Conservation (phyloP, 306 rosid genomes). For the Cyamopsis tetragonoloba region DNA sequence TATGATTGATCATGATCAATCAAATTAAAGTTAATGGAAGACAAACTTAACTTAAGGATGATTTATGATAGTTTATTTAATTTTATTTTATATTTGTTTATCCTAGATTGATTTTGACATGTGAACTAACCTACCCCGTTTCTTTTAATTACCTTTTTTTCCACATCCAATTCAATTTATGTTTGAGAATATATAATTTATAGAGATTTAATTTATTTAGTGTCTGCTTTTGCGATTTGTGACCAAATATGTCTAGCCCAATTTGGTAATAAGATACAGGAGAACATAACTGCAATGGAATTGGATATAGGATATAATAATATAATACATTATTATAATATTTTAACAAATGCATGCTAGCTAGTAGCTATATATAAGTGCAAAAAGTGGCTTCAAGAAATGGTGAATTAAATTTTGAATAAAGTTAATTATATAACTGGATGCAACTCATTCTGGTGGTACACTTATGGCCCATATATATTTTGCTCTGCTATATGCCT, state of each 20-base stretch:
- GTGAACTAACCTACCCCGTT: slow-evolving; percentile 41
- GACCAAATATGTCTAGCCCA: slow-evolving; percentile 9
- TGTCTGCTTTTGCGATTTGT: slow-evolving; percentile 18
- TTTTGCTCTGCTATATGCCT: slow-evolving; percentile 30
- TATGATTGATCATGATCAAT: slow-evolving; percentile 20
- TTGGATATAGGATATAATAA: too few species aligned
- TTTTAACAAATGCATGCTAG: slow-evolving; percentile 8
- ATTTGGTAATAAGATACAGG: slow-evolving; percentile 25
- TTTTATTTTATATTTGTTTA: too few species aligned
- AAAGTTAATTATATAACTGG: slow-evolving; percentile 11
- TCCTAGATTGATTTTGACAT: slow-evolving; percentile 43
- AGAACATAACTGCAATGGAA: slow-evolving; percentile 20
- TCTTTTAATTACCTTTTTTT: slow-evolving; percentile 33
- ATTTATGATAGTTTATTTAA: slow-evolving; percentile 17
- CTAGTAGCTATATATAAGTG: background rate
- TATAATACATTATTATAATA: background rate
- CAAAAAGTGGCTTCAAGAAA: background rate
- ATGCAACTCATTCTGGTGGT: slow-evolving; percentile 26
- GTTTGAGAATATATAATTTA: slow-evolving; percentile 24
- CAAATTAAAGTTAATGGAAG: slow-evolving; percentile 11
- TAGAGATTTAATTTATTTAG: too few species aligned
- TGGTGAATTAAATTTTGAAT: slow-evolving; percentile 5
- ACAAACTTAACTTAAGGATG: slow-evolving; percentile 18
- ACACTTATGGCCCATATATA: slow-evolving; percentile 34
- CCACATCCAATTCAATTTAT: slow-evolving; percentile 11